Conservation (phyloP, 192 early-diverging fungal genomes). For the Linnemannia zychae region DNA sequence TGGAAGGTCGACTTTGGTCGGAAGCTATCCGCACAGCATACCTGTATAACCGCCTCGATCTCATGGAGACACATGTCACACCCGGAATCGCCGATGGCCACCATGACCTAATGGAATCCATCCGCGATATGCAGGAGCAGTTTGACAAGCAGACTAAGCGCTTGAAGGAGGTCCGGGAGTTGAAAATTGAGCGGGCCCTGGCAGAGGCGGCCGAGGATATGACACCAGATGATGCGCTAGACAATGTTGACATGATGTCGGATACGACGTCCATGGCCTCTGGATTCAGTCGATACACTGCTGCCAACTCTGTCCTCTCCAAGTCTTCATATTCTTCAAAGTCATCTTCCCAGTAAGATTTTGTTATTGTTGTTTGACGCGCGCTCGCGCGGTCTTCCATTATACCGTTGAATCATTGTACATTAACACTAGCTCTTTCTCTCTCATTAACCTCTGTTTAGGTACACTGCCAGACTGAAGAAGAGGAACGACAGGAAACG, state of each 20-base stretch:
- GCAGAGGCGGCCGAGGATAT: slow-evolving; percentile 56
- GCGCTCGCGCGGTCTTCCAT: neutral
- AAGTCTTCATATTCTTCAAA: slow-evolving; percentile 63
- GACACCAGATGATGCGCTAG: slow-evolving; percentile 71
- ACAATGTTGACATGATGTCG: slow-evolving; percentile 94
- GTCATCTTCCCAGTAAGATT: slow-evolving; percentile 46
- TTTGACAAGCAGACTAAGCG: slow-evolving; percentile 74
- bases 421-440: slow-evolving; percentile 4
- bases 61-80: slow-evolving; percentile 81
- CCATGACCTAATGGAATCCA: slow-evolving; percentile 69
- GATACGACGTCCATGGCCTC: slow-evolving; percentile 96
- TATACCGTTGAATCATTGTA: neutral
- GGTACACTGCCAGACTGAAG: slow-evolving; percentile 78
- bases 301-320: slow-evolving; percentile 70
- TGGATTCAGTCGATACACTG: slow-evolving; percentile 85
- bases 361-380: neutral
- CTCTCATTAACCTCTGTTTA: slow-evolving; percentile 20
- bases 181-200: slow-evolving; percentile 60
- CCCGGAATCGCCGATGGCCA: slow-evolving; percentile 74
- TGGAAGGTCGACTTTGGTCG: slow-evolving; percentile 81
- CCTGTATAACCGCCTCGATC: slow-evolving; percentile 69
- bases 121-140: slow-evolving; percentile 72
- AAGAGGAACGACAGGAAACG: slow-evolving; percentile 82
- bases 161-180: slow-evolving; percentile 69
- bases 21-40: slow-evolving; percentile 81